Conservation (phyloP, 164 flowering plant genomes). For the Macadamia tetraphylla region DNA sequence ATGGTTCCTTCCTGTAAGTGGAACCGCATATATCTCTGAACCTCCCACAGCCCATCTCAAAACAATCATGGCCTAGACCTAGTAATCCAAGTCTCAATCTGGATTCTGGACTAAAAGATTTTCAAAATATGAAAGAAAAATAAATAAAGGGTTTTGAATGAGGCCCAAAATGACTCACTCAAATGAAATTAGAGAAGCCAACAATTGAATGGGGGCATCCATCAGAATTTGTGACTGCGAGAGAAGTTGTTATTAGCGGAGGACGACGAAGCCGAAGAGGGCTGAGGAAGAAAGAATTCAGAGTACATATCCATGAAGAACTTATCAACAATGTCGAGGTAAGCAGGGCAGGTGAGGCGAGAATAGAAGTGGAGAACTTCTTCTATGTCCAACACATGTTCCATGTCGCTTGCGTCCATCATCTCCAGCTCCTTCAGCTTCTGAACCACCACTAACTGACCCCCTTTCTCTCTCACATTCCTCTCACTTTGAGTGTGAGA, state of each 20-base stretch:
- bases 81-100: too few relatives aligned
- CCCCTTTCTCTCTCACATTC: constrained; percentile 10
- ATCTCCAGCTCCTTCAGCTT: constrained; percentile 62
- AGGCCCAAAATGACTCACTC: too few relatives aligned
- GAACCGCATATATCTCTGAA: too few relatives aligned
- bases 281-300: constrained; percentile 25
- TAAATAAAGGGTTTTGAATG: too few relatives aligned
- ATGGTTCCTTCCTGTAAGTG: too few relatives aligned
- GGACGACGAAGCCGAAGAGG: neutral
- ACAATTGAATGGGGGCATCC: neutral
- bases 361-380: constrained; percentile 78
- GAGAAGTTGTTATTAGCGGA: neutral
- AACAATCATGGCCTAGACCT: too few relatives aligned
- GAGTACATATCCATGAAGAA: constrained; percentile 58
- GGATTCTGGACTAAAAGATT: too few relatives aligned
- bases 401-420: constrained; percentile 51
- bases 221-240: neutral
- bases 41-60: too few relatives aligned
- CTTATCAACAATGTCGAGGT: constrained; percentile 71
- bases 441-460: constrained; percentile 26
- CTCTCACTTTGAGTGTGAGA: constrained; percentile 1
- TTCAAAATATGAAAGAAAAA: too few relatives aligned
- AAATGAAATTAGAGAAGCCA: too few relatives aligned
- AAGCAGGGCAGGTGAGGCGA: constrained; percentile 63
- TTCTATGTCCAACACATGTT: constrained; percentile 62